phyloP scores from a whole-genome alignment of 2,329 filamentous ascomycete genomes.

The Coniochaeta sp. region DNA sequence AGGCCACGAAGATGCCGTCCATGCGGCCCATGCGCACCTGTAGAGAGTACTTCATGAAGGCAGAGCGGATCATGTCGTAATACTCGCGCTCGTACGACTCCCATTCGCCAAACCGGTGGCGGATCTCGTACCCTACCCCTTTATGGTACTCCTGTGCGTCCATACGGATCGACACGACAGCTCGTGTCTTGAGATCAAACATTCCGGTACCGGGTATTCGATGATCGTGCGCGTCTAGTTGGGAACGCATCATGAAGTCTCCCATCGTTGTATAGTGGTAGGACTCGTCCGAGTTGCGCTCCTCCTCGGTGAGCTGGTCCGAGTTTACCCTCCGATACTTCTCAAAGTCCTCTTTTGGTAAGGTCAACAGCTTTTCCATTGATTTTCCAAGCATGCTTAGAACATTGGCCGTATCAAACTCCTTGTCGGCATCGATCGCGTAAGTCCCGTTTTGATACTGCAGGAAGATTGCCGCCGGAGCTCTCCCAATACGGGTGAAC shows the following conservation, averaged over 20 bases:
- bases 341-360: conserved; percentile 77
- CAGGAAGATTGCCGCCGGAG: conserved; percentile 74
- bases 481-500: conserved; percentile 66
- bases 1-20: conserved; percentile 97
- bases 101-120: conserved; percentile 64
- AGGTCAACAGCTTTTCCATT: conserved; percentile 89
- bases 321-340: conserved; percentile 66
- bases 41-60: conserved; percentile 92
- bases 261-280: conserved; percentile 84
- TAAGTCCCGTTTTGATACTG: conserved; percentile 79
- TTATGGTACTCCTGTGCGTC: conserved; percentile 63
- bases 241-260: conserved; percentile 89
- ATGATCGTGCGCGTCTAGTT: conserved; percentile 83
- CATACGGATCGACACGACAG: conserved; percentile 89
- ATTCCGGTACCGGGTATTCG: conserved; percentile 85
- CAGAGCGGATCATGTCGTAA: conserved; percentile 91
- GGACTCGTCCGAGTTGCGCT: conserved; percentile 64
- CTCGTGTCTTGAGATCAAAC: conserved; percentile 93
- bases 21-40: conserved; percentile 96
- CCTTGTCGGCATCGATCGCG: conserved; percentile 92
- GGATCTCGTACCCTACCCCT: conserved; percentile 83
- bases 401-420: conserved; percentile 77
- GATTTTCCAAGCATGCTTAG: conserved; percentile 90
- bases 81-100: conserved; percentile 95
- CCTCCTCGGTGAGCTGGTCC: conserved; percentile 62